These are phyloP conservation scores for Tricladium varicosporioides DNA, from an alignment of 2,329 filamentous ascomycete species.

Conservation along the genomic window DNA sequence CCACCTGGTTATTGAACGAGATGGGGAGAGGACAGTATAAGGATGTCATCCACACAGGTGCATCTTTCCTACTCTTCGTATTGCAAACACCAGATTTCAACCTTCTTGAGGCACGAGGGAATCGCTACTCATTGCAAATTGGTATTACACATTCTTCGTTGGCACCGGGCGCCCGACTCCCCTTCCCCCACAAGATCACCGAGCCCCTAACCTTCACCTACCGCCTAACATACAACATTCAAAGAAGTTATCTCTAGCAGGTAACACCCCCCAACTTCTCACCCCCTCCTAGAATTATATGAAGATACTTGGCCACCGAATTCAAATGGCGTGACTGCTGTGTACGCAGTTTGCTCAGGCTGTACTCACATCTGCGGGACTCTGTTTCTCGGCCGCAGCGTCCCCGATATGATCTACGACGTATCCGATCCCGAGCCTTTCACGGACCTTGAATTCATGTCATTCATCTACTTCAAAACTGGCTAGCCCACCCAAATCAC, in stretches of 20 bases:
- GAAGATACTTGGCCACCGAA: conserved; percentile 24
- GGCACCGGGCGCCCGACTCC: conserved; percentile 19
- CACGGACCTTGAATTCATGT: conserved; percentile 20
- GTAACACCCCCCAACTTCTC: conserved; percentile 22
- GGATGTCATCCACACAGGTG: conserved; percentile 20
- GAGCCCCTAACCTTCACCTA: conserved; percentile 19
- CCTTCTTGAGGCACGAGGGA: too few relatives aligned
- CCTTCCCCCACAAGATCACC: conserved; percentile 23
- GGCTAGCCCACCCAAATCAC: conserved; percentile 21
- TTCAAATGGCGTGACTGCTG: conserved; percentile 14
- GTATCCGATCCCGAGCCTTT: conserved; percentile 22
- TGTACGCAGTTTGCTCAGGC: conserved; percentile 25
- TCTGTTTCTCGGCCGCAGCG: conserved; percentile 19
- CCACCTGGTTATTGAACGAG: conserved; percentile 21
- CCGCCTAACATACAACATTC: conserved; percentile 22
- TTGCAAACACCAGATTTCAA: not conserved
- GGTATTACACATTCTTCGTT: conserved; percentile 23
- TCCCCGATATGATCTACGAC: conserved; percentile 15
- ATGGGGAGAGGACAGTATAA: conserved; percentile 17
- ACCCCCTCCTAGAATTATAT: conserved; percentile 18
- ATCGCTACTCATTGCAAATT: too few relatives aligned
- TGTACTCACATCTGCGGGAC: conserved; percentile 21
- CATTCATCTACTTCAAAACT: conserved; percentile 21
- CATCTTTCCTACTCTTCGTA: conserved; percentile 16
- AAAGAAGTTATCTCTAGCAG: conserved; percentile 26